Base-by-base conservation (phyloP, 208 protist genomes). In the Leishmania mexicana region DNA sequence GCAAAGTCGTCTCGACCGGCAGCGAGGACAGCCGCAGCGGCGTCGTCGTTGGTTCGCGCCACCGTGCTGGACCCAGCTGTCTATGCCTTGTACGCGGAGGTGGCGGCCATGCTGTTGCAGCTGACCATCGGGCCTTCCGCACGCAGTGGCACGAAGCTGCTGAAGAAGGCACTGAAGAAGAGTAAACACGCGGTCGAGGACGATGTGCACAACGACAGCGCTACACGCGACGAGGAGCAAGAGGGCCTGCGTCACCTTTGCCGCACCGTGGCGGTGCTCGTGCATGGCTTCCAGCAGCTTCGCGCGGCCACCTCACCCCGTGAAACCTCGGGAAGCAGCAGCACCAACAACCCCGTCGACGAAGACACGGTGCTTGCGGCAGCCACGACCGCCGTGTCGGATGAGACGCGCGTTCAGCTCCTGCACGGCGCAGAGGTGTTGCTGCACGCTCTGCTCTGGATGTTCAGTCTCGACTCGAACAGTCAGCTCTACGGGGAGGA, bases 371-470 rank as follows among this genome's bases (percentile, higher is more conserved):
- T 42, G 77, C 24, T 35, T 40, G n/a, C 15, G 0, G 65, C 60
- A 51, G 13, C 62, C 47, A 54, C 70, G 70, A 13, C 51, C 42
- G 38, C n/a, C 45, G 58, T 68, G 3, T 80, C 83, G 35, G 83
- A 86, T 42, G 78, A 83, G 45, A 86, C 85, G 70, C 88, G 86
- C 31, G 85, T 85, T 35, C 83, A 87, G 60, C 85, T 96, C 35
- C 72, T 96, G 42, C 90, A 93, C 76, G 93, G 88, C 15, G 87
- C 92, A n/a, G 90, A 94, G 68, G 85, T 90, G 24, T 75, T 96
- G 21, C 76, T 96, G 17, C 73, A 85, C 75, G 90, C 91, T 3
- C 47, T 94, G n/a, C 76, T 96, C 49, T 87, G 79, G 75, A 82
- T 86, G 74, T 81, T 93, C 81, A 85, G 83, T 57, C 76, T 92